Conservation (phyloP, 768 basidiomycete genomes). For the Wakefieldia striispora region DNA sequence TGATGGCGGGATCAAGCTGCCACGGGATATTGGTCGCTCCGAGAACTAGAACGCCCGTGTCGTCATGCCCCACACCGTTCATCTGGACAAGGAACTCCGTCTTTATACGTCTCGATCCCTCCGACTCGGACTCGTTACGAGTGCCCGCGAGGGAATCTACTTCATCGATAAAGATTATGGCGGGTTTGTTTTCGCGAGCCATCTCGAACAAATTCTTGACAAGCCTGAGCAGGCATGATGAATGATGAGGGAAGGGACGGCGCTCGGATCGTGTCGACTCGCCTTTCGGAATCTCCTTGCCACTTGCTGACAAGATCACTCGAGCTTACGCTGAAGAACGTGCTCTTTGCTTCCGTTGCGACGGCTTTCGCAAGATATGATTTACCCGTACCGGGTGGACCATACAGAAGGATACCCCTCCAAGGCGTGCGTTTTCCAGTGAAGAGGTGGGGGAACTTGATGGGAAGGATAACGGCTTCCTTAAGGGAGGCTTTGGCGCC, state of each 20-base stretch:
- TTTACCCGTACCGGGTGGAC: constrained; percentile 97
- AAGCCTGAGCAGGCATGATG: constrained; percentile 47
- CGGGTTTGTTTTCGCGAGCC: constrained; percentile 93
- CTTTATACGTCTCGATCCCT: constrained; percentile 96
- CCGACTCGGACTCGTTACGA: constrained; percentile 94
- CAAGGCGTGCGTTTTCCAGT: constrained; percentile 98
- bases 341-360: constrained; percentile 98
- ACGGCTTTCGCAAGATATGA: constrained; percentile 97
- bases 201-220: constrained; percentile 96
- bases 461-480: constrained; percentile 98
- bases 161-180: constrained; percentile 99
- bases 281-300: constrained; percentile 99
- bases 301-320: constrained; percentile 97
- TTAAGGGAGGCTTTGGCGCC: constrained; percentile 94
- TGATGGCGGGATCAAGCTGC: constrained; percentile 97
- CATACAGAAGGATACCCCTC: constrained; percentile 94
- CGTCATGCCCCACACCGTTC: constrained; percentile 98
- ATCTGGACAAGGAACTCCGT: constrained; percentile 98
- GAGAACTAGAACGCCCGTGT: constrained; percentile 92
- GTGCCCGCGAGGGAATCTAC: constrained; percentile 95
- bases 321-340: constrained; percentile 96
- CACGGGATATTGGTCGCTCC: constrained; percentile 99
- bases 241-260: not conserved
- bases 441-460: constrained; percentile 98
- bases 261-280: constrained; percentile 23